phyloP scores from a whole-genome alignment of 169 alveolate genomes.

The Toxoplasma gondii region DNA sequence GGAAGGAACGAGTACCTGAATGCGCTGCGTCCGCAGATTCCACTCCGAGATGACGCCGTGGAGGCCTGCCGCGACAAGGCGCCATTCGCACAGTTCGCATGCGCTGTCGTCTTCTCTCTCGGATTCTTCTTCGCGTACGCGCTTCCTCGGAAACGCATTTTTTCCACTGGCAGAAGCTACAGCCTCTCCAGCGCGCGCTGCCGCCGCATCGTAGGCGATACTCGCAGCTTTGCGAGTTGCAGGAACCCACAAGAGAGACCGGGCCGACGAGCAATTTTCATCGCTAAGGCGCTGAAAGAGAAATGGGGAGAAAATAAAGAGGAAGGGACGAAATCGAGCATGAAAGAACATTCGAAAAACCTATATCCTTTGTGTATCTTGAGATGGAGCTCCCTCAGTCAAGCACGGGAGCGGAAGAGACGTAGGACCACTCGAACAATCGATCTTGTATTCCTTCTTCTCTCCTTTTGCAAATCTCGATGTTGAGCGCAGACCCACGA shows the following conservation, averaged over 20 bases:
- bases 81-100: constrained; percentile 52
- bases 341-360: too few relatives aligned
- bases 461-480: too few relatives aligned
- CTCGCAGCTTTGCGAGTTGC: constrained; percentile 42
- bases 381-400: too few relatives aligned
- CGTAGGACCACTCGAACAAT: too few relatives aligned
- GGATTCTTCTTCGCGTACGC: background rate
- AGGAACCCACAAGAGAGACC: constrained; percentile 63
- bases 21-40: constrained; percentile 54
- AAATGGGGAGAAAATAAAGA: background rate
- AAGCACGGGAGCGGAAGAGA: too few relatives aligned
- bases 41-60: constrained; percentile 62
- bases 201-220: background rate
- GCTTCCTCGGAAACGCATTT: background rate
- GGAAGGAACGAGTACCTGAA: constrained; percentile 8
- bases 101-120: background rate
- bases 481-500: too few relatives aligned
- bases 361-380: too few relatives aligned
- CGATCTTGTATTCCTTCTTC: too few relatives aligned
- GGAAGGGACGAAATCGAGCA: background rate
- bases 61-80: constrained; percentile 58
- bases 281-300: constrained; percentile 55
- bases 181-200: background rate
- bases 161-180: background rate
- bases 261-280: constrained; percentile 51